Evolutionary conservation across 2,329 filamentous ascomycete genomes (phyloP).

Genomic region (Saccharata proteae): DNA sequence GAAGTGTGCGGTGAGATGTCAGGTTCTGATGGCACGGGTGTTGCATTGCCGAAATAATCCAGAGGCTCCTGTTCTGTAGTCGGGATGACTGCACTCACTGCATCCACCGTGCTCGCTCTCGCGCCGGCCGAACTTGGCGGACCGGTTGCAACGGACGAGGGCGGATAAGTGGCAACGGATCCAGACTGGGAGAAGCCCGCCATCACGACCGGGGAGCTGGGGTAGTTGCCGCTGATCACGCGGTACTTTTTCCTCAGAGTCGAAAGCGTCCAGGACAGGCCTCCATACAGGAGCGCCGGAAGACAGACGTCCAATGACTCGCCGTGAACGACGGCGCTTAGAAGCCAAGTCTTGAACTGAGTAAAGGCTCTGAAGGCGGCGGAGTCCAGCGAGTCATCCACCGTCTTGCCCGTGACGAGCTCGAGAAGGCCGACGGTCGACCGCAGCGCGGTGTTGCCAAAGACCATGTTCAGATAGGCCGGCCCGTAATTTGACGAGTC

Average conservation of each 20-base stretch:
- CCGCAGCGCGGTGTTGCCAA: conserved; percentile 56
- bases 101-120: not conserved
- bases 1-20: too few species aligned
- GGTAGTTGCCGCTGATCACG: conserved; percentile 46
- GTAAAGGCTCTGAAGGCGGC: conserved; percentile 3
- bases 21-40: too few species aligned
- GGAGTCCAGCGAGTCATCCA: conserved; percentile 19
- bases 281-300: conserved; percentile 45
- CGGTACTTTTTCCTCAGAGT: conserved; percentile 58
- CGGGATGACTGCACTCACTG: conserved; percentile 1
- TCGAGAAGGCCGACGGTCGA: conserved; percentile 43
- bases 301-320: conserved; percentile 40
- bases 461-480: conserved; percentile 49
- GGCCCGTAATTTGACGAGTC: conserved; percentile 44
- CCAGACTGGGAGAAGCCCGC: too few species aligned
- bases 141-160: not conserved
- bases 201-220: conserved; percentile 13
- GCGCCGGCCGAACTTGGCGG: conserved; percentile 3
- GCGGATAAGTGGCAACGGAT: too few species aligned
- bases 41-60: conserved; percentile 31
- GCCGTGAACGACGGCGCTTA: conserved; percentile 42
- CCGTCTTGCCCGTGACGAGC: conserved; percentile 40
- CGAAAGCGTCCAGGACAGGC: conserved; percentile 56
- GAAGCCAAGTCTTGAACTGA: conserved; percentile 59
- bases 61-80: conserved; percentile 17